These are phyloP conservation scores for Boletus barrowsii DNA, from an alignment of 768 basidiomycete genomes.

Conservation along the genomic window DNA sequence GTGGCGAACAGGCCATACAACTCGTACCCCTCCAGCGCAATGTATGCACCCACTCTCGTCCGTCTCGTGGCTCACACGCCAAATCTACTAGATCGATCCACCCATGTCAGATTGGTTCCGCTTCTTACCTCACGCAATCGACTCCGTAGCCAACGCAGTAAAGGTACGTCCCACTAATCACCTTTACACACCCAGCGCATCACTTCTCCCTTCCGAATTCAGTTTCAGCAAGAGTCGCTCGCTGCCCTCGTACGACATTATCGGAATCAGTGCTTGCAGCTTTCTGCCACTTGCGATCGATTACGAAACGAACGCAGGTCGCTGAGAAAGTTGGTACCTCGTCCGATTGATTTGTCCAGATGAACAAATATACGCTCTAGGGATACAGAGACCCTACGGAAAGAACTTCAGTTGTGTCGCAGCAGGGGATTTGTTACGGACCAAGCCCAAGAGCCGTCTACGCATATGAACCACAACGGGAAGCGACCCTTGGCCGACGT, in stretches of 20 bases:
- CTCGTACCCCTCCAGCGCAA: constrained; percentile 71
- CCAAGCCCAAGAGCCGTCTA: constrained; percentile 34
- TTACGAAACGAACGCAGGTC: constrained; percentile 38
- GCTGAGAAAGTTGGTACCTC: constrained; percentile 50
- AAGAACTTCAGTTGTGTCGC: constrained; percentile 51
- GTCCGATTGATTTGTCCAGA: constrained; percentile 3
- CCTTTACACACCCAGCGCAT: neutral
- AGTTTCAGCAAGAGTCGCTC: constrained; percentile 82
- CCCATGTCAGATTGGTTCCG: constrained; percentile 86
- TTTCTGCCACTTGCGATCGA: constrained; percentile 31
- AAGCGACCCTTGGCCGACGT: constrained; percentile 58
- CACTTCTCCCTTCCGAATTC: neutral
- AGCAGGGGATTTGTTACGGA: constrained; percentile 27
- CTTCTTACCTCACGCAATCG: constrained; percentile 57
- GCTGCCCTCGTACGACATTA: constrained; percentile 65
- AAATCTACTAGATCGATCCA: constrained; percentile 58
- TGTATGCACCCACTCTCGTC: constrained; percentile 38
- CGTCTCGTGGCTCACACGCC: neutral
- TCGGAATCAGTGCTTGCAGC: constrained; percentile 52
- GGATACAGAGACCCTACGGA: constrained; percentile 44
- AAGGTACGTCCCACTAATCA: constrained; percentile 44
- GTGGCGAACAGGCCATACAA: constrained; percentile 60
- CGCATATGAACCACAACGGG: constrained; percentile 51
- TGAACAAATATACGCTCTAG: constrained; percentile 32
- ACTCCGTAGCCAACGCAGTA: constrained; percentile 61